These are phyloP conservation scores for Zygnema cylindricum DNA, from an alignment of 139 green algal genomes.

Conservation along the genomic window DNA sequence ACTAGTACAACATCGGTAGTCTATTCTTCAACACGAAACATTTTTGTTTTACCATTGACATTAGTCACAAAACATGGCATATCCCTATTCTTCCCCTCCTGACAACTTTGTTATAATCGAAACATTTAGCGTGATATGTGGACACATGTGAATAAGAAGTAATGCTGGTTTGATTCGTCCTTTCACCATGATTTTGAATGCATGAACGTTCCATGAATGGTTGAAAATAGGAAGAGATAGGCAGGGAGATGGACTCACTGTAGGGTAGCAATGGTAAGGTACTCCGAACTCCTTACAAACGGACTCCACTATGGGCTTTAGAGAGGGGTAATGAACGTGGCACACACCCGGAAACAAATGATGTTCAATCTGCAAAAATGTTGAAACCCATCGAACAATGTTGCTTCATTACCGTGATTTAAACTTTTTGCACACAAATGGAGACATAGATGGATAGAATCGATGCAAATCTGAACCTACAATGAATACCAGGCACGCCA, in stretches of 20 bases:
- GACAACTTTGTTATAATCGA: neutral
- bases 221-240: neutral
- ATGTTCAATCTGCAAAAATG: conserved; percentile 67
- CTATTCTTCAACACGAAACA: too few species aligned
- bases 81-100: neutral
- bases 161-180: neutral
- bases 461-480: too few species aligned
- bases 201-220: neutral
- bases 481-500: too few species aligned
- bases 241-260: conserved; percentile 22
- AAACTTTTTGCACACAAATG: too few species aligned
- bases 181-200: neutral
- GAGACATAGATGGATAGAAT: too few species aligned
- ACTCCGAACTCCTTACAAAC: conserved; percentile 65
- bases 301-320: conserved; percentile 61
- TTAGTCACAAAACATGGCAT: neutral
- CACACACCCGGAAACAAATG: conserved; percentile 70
- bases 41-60: neutral
- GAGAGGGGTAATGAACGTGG: conserved; percentile 66
- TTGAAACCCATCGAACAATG: too few species aligned
- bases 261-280: conserved; percentile 62
- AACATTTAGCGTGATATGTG: neutral
- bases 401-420: too few species aligned
- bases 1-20: too few species aligned
- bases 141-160: neutral